These are phyloP conservation scores for Phyllosticta paracitricarpa DNA, from an alignment of 2,329 filamentous ascomycete species.

Conservation along the genomic window DNA sequence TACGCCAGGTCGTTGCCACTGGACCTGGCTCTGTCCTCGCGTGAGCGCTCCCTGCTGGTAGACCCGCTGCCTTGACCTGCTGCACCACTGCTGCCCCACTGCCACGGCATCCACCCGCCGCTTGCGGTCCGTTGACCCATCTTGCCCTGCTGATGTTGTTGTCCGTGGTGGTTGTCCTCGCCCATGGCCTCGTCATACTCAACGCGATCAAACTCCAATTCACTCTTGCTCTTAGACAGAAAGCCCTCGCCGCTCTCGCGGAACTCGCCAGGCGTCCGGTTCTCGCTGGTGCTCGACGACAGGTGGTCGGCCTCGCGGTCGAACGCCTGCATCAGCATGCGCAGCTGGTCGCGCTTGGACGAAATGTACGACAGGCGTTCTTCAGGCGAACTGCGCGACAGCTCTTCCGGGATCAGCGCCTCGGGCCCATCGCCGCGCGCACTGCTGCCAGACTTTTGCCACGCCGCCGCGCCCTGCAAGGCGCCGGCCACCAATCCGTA, in stretches of 20 bases:
- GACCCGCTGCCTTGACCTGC: neutral
- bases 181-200: constrained; percentile 53
- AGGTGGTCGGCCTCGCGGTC: constrained; percentile 66
- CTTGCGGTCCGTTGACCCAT: constrained; percentile 21
- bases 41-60: constrained; percentile 3
- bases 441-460: constrained; percentile 31
- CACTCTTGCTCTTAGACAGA: constrained; percentile 72
- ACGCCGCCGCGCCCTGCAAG: constrained; percentile 51
- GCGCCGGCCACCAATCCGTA: constrained; percentile 69
- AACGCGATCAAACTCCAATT: constrained; percentile 83
- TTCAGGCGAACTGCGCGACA: constrained; percentile 46
- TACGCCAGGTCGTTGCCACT: constrained; percentile 9
- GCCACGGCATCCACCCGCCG: constrained; percentile 42
- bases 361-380: constrained; percentile 67
- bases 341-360: constrained; percentile 68
- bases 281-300: constrained; percentile 17
- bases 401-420: constrained; percentile 59
- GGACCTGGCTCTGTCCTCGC: constrained; percentile 7
- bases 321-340: constrained; percentile 63
- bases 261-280: constrained; percentile 33
- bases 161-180: constrained; percentile 8
- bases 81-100: constrained; percentile 27
- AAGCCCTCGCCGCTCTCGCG: constrained; percentile 38
- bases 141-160: constrained; percentile 13
- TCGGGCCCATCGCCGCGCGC: neutral